Evolutionary conservation across 2,329 filamentous ascomycete species (phyloP).

Genomic region (Aspergillus transmontanensis): DNA sequence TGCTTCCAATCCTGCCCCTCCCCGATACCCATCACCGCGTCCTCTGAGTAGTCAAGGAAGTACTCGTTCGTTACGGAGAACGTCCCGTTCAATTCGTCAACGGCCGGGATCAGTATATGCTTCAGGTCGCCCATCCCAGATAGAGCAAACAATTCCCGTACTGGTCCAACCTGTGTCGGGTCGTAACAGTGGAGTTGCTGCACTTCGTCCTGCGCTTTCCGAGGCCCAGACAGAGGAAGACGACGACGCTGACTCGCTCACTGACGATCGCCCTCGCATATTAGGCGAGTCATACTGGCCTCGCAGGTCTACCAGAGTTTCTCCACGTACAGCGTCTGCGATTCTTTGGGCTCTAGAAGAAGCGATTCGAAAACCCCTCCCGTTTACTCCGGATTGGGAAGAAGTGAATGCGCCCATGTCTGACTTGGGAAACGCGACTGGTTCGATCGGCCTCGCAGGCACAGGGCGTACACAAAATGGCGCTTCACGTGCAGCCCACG

Average conservation of each 20-base stretch:
- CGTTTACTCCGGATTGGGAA: conserved; percentile 78
- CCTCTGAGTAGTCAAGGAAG: conserved; percentile 58
- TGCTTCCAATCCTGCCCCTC: conserved; percentile 45
- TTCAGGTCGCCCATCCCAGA: conserved; percentile 28
- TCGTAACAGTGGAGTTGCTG: conserved; percentile 22
- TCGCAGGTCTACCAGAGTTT: conserved; percentile 62
- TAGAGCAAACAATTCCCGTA: conserved; percentile 31
- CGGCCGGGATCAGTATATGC: conserved; percentile 50
- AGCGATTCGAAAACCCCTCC: conserved; percentile 77
- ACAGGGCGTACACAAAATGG: conserved; percentile 62
- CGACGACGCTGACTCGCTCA: conserved; percentile 28
- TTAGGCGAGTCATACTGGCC: conserved; percentile 55
- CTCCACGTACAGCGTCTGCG: conserved; percentile 80
- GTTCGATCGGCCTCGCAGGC: conserved; percentile 48
- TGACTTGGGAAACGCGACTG: conserved; percentile 68
- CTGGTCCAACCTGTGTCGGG: conserved; percentile 27
- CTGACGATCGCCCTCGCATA: conserved; percentile 32
- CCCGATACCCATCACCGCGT: conserved; percentile 40
- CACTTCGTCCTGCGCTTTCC: conserved; percentile 34
- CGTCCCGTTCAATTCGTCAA: conserved; percentile 47
- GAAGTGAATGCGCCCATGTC: conserved; percentile 95
- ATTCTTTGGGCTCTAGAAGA: conserved; percentile 93
- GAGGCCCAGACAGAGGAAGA: conserved; percentile 35
- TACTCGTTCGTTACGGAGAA: conserved; percentile 55
- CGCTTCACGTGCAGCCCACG: conserved; percentile 53